Conservation (phyloP, 805 yeast genomes). For the Hemisphaericaspora nanyangensis region DNA sequence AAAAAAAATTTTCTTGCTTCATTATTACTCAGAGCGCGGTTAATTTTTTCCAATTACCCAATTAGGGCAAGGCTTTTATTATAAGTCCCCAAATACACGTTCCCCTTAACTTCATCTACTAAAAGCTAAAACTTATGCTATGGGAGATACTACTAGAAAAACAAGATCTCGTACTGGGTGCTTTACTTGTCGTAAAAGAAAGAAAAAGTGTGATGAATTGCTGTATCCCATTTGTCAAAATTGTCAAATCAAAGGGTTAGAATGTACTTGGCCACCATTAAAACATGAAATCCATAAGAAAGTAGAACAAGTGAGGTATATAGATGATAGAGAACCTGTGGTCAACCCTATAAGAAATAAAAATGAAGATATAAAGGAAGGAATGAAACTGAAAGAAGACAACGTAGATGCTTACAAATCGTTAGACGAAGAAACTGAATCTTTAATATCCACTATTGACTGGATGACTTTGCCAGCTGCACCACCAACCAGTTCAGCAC, state of each 20-base stretch:
- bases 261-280: slow-evolving; percentile 26
- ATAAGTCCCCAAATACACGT: too few species aligned
- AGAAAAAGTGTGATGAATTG: slow-evolving; percentile 30
- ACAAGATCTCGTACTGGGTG: slow-evolving; percentile 32
- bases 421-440: slow-evolving; percentile 2
- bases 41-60: slow-evolving; percentile 20
- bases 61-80: slow-evolving; percentile 17
- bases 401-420: not conserved
- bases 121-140: too few species aligned
- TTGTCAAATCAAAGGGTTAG: slow-evolving; percentile 17
- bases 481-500: too few species aligned
- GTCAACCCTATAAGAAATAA: not conserved
- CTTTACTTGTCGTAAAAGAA: slow-evolving; percentile 25
- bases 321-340: slow-evolving; percentile 11
- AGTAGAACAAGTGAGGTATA: slow-evolving; percentile 20
- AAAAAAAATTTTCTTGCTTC: too few species aligned
- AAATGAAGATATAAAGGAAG: not conserved
- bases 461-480: slow-evolving; percentile 1
- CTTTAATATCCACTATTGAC: not conserved
- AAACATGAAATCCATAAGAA: slow-evolving; percentile 20
- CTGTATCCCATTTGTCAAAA: slow-evolving; percentile 28
- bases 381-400: not conserved
- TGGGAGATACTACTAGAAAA: too few species aligned
- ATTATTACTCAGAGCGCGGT: slow-evolving; percentile 25
- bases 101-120: too few species aligned